Base-by-base conservation (phyloP, 2,329 filamentous ascomycete species). In the Alternaria tenuissima region DNA sequence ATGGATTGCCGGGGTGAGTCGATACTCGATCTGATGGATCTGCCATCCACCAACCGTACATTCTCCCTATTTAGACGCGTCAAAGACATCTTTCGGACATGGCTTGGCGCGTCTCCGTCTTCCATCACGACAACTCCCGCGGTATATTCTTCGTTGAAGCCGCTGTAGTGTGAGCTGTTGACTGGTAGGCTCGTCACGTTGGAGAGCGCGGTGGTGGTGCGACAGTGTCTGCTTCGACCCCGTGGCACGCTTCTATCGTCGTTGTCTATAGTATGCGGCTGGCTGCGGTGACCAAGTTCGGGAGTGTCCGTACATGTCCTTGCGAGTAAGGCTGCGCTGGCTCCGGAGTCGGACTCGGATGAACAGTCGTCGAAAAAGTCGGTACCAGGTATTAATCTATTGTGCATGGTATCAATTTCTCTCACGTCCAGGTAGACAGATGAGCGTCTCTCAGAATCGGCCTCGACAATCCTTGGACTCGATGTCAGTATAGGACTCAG, bases 301-400 rank as follows among this genome's bases (percentile, higher is more conserved):
- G 58, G 52, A 4, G 48, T 47, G 3, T 55, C 41, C 36, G 53
- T 58, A 22, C 67, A 66, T 1, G 54, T 66, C 22, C 65, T 66
- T 8, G 64, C 68, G 30, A 59, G 26, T 16, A 65, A 62, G 32
- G 66, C 64, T n/a, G 64, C 64, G 3, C 59, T 68, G 34, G 73
- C 68, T 28, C 69, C 71, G 62, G 68, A 71, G 6, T 68, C 72
- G 1, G 67, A 71, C 30, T 57, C 72, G 4, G 68, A 71, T 6
- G 69, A 68, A 28, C 52, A 55, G 41, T 74, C 68, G 14, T 74
- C 70, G 47, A 76, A 76, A 62, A 77, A 75, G 49, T 75, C 69
- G 9, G 60, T 64, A 20, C 69, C 71, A 12, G 65, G 67, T 28
- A 49, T 42, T 1, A 67, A 30, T 3, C 65, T 69, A 7, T 47